A percentile compares a stretch with the other conserved stretches of the same genome.
These are phyloP conservation scores for Kodamaea laetipori DNA, from an alignment of 805 yeast species.

Conservation along the genomic window DNA sequence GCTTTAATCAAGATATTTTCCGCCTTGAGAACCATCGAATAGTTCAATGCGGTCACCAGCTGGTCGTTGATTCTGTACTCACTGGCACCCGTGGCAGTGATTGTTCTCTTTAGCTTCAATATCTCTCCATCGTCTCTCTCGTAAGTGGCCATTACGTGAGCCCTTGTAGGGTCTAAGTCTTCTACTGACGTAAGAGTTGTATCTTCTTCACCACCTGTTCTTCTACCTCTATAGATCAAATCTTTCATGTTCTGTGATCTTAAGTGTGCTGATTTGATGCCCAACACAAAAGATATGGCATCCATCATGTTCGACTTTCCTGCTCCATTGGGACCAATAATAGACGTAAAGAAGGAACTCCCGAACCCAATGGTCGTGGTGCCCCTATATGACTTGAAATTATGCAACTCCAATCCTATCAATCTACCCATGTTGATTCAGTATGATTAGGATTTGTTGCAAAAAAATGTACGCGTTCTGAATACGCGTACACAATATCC, in stretches of 20 bases:
- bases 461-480: conserved; percentile 2
- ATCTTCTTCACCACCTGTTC: conserved; percentile 16
- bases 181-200: conserved; percentile 19
- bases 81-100: conserved; percentile 59
- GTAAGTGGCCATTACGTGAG: conserved; percentile 79
- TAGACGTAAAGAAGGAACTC: conserved; percentile 77
- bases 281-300: conserved; percentile 92
- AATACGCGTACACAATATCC: conserved; percentile 6
- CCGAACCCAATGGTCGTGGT: conserved; percentile 80
- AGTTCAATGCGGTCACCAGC: conserved; percentile 62
- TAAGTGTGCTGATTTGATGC: conserved; percentile 72
- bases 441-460: background rate
- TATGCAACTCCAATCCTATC: conserved; percentile 72
- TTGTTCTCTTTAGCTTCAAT: conserved; percentile 63
- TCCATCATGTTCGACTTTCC: conserved; percentile 98
- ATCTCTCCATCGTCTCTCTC: conserved; percentile 61
- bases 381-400: conserved; percentile 92
- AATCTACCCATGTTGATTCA: conserved; percentile 72
- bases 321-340: conserved; percentile 98
- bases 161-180: conserved; percentile 49
- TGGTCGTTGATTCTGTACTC: conserved; percentile 67
- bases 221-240: conserved; percentile 75
- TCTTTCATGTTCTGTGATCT: conserved; percentile 76
- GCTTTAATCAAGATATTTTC: conserved; percentile 89
- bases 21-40: conserved; percentile 62